phyloP scores from a whole-genome alignment of 768 basidiomycete genomes.

The Botryobasidium botryosum region DNA sequence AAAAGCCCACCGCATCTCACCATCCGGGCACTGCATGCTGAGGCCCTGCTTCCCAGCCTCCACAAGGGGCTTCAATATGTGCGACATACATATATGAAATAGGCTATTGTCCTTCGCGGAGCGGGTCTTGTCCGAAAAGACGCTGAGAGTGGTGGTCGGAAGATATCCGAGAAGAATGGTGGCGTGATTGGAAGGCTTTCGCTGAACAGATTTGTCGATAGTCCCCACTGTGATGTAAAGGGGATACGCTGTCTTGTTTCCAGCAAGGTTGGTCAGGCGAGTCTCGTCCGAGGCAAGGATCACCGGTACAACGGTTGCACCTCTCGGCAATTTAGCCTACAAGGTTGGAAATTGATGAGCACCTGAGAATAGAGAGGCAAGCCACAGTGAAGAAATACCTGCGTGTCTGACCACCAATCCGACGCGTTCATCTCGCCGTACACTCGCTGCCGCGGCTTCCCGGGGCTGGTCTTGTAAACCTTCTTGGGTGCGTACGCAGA shows the following conservation, averaged over 20 bases:
- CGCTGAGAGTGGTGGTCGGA: not conserved
- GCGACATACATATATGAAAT: conserved; percentile 24
- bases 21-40: conserved; percentile 23
- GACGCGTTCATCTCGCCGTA: conserved; percentile 1
- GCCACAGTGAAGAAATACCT: too few relatives aligned
- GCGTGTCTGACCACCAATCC: conserved; percentile 1
- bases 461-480: conserved; percentile 8
- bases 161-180: not conserved
- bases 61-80: conserved; percentile 20
- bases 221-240: conserved; percentile 7
- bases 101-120: conserved; percentile 21
- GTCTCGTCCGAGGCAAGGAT: conserved; percentile 10
- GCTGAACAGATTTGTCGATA: not conserved
- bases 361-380: too few relatives aligned
- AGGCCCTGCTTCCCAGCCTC: conserved; percentile 21
- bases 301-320: conserved; percentile 3
- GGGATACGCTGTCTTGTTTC: conserved; percentile 1
- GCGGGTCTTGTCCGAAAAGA: conserved; percentile 21
- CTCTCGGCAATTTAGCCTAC: conserved; percentile 1
- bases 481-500: conserved; percentile 1
- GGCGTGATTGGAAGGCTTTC: not conserved
- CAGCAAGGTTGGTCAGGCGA: conserved; percentile 6
- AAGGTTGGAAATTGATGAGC: not conserved
- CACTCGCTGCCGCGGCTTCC: too few relatives aligned
- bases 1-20: too few relatives aligned